A percentile compares a stretch with the other conserved stretches of the same genome.
Conservation (phyloP, 352 stramenopile species). For the Globisporangium ultimum region DNA sequence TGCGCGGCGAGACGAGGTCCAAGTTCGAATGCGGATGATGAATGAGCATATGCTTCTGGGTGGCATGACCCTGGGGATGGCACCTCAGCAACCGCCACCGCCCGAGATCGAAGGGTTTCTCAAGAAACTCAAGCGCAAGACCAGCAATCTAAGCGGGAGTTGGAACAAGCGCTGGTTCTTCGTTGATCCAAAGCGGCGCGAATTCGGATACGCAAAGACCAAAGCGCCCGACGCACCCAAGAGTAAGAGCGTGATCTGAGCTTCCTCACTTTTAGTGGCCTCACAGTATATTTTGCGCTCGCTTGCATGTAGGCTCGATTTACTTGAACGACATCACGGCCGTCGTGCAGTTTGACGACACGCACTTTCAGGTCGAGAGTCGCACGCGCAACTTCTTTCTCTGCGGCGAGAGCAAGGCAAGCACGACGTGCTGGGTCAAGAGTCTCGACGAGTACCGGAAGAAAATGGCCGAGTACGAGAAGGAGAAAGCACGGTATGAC, state of each 20-base stretch:
- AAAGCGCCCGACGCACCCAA: conserved; percentile 35
- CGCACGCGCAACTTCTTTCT: conserved; percentile 84
- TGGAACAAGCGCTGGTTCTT: conserved; percentile 90
- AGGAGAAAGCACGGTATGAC: conserved; percentile 42
- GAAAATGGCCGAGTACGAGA: conserved; percentile 66
- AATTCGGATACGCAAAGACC: conserved; percentile 71
- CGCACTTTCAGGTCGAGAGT: conserved; percentile 83
- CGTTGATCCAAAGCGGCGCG: conserved; percentile 63
- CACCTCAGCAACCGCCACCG: conserved; percentile 43
- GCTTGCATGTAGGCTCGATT: conserved; percentile 51
- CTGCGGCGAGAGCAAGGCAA: conserved; percentile 81
- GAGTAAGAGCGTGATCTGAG: conserved; percentile 24
- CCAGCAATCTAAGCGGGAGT: conserved; percentile 64
- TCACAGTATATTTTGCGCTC: neutral
- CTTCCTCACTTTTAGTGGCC: too few species aligned
- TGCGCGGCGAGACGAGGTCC: neutral
- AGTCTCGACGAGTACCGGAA: conserved; percentile 80
- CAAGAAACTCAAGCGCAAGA: conserved; percentile 89
- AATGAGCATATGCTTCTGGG: neutral
- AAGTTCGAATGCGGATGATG: conserved; percentile 3
- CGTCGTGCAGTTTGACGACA: conserved; percentile 82
- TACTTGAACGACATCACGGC: conserved; percentile 87
- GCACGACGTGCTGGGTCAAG: conserved; percentile 74
- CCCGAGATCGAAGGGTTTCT: conserved; percentile 83
- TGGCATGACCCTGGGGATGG: conserved; percentile 9